Percentiles rank a stretch among this genome's conserved stretches.
These are phyloP conservation scores for Pascua sp. DNA, from an alignment of 1,284 basidiomycete species.

Conservation along the genomic window DNA sequence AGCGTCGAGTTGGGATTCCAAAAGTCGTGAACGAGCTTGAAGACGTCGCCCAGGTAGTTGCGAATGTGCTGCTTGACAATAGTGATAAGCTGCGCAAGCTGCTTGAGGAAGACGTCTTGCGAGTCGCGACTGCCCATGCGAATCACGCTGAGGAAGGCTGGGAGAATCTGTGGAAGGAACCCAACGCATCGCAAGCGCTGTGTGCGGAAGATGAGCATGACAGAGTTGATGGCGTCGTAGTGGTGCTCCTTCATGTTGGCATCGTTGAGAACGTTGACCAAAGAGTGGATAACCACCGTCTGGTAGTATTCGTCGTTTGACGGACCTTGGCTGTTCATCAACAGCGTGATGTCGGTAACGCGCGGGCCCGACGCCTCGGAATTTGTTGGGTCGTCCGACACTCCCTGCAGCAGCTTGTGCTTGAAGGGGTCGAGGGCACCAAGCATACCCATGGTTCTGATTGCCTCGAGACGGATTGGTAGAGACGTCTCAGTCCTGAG, in stretches of 20 bases:
- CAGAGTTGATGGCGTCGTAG: slow-evolving; percentile 91
- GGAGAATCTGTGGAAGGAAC: slow-evolving; percentile 94
- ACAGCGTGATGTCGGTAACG: slow-evolving; percentile 57
- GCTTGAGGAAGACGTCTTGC: slow-evolving; percentile 93
- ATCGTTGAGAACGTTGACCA: slow-evolving; percentile 86
- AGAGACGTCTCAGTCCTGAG: slow-evolving; percentile 76
- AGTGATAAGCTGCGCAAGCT: slow-evolving; percentile 89
- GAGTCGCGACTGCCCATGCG: slow-evolving; percentile 70
- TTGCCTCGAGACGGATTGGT: slow-evolving; percentile 75
- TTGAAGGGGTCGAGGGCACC: slow-evolving; percentile 97
- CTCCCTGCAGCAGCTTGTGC: slow-evolving; percentile 80
- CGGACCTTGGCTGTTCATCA: slow-evolving; percentile 57
- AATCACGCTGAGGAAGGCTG: slow-evolving; percentile 89
- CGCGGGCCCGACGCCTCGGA: slow-evolving; percentile 52
- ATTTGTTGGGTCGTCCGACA: slow-evolving; percentile 61
- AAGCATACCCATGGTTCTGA: slow-evolving; percentile 92
- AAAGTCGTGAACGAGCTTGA: slow-evolving; percentile 76
- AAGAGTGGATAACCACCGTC: slow-evolving; percentile 86
- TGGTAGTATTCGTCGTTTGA: slow-evolving; percentile 95
- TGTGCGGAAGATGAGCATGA: slow-evolving; percentile 99
- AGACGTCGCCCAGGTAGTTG: slow-evolving; percentile 80
- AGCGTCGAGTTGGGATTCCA: slow-evolving; percentile 79
- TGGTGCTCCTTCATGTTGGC: slow-evolving; percentile 80
- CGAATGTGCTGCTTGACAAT: slow-evolving; percentile 98
- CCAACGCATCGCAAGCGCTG: slow-evolving; percentile 95